Percentiles rank a stretch among this genome's conserved stretches.
phyloP scores from a whole-genome alignment of 768 basidiomycete species.

The Collybia mongolica region DNA sequence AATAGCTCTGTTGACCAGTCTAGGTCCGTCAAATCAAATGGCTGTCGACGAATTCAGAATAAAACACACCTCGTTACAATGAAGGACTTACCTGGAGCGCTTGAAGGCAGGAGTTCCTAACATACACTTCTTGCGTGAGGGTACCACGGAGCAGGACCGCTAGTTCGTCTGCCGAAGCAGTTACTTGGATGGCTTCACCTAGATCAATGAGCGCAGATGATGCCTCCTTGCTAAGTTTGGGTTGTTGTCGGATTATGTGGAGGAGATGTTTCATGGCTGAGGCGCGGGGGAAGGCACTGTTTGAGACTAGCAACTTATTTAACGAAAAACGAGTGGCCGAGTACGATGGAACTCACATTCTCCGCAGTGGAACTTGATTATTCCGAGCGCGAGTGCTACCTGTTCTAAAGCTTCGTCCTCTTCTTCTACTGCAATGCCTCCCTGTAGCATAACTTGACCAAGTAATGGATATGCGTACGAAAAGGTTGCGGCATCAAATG shows the following conservation, averaged over 20 bases:
- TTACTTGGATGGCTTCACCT: constrained; percentile 73
- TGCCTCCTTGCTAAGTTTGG: constrained; percentile 80
- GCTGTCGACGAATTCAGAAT: constrained; percentile 40
- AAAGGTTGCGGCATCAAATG: constrained; percentile 86
- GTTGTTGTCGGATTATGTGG: constrained; percentile 71
- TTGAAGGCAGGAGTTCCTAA: constrained; percentile 87
- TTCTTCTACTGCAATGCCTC: constrained; percentile 64
- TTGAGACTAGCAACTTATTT: constrained; percentile 49
- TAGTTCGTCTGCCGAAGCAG: constrained; percentile 62
- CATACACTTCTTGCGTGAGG: constrained; percentile 83
- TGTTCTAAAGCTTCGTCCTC: constrained; percentile 80
- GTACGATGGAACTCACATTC: constrained; percentile 56
- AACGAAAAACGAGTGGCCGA: neutral
- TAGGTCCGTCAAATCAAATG: constrained; percentile 90
- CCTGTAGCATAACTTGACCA: constrained; percentile 60
- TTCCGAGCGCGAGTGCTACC: constrained; percentile 67
- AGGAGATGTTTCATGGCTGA: constrained; percentile 68
- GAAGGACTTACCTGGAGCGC: constrained; percentile 68
- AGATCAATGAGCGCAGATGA: constrained; percentile 79
- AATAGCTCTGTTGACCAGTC: constrained; percentile 91
- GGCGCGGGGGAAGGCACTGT: constrained; percentile 71
- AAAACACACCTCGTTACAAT: neutral
- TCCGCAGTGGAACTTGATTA: constrained; percentile 68
- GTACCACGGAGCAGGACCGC: constrained; percentile 68
- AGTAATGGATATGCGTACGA: constrained; percentile 79